Conservation (phyloP, 352 stramenopile species). For the Blastocystis hominis region DNA sequence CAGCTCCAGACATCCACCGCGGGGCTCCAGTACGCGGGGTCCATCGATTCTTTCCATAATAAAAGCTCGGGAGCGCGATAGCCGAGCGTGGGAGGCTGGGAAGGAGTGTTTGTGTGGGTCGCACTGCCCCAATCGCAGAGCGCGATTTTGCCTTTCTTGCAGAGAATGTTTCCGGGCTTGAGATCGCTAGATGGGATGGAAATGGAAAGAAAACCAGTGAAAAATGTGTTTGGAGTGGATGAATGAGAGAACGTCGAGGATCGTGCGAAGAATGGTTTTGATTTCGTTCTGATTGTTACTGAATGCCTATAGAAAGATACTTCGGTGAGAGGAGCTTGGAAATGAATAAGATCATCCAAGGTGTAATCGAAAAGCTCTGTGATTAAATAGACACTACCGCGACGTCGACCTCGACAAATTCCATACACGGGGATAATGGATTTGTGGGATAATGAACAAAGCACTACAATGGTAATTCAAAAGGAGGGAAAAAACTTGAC, state of each 20-base stretch:
- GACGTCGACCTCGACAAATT: background rate
- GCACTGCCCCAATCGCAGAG: background rate
- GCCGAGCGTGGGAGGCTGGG: background rate
- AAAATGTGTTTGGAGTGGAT: background rate
- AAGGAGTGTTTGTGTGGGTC: background rate
- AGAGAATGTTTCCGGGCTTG: background rate
- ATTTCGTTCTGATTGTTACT: background rate
- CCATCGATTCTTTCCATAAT: background rate
- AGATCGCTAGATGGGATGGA: background rate
- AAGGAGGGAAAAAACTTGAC: background rate
- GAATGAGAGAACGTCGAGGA: background rate
- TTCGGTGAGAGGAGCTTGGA: background rate
- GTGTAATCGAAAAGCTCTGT: slow-evolving; percentile 8
- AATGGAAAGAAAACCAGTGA: background rate
- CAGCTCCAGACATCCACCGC: background rate
- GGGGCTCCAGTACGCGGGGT: background rate
- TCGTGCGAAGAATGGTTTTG: background rate
- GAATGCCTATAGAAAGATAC: background rate
- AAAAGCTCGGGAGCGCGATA: background rate
- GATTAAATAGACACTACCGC: slow-evolving; percentile 3
- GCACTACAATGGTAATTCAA: background rate
- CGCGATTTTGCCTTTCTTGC: background rate
- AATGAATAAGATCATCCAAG: background rate
- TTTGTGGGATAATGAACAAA: background rate
- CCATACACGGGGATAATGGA: background rate